Evolutionary conservation across 768 basidiomycete genomes (phyloP), one percentile per base, ranked within the genome.

Genomic region (Sutorius australiensis): DNA sequence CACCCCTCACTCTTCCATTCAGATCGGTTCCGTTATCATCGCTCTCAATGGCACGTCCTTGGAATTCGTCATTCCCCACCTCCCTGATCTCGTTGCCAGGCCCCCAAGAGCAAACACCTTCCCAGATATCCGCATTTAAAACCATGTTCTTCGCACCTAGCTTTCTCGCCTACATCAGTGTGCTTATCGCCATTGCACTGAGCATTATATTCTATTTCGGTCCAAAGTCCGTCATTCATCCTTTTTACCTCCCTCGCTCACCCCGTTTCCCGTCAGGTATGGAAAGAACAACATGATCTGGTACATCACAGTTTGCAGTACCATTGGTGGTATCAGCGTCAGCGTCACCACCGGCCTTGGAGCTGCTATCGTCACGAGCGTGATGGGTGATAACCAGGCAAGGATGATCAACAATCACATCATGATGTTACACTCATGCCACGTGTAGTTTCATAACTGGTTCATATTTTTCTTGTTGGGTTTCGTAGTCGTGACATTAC

Each of bases 271-370:
- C 27, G 44, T 54, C 45, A 83, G 86, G 65, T 91, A 89, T 66
- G 95, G 95, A 46, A 92, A 87, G 72, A 83, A 84, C 72, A 90
- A 83, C 64, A 97, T 98, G 95, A 70, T 98, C 48, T 92, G 90
- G 89, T 92, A 95, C 69, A 95, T 98, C 58, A 76, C 80, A 38
- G 90, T 99, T 41, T 99, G 97, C 72, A 92, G 88, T 57, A 86
- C 98, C 80, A 98, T 99, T 64, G 97, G 97, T 16, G 97, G 97
- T 0, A 86, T 95, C 44, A 90, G 87, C 52, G 92, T 95, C 59
- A 92, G 89, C 61, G 95, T 95, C 50, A 95, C 95, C 13, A 94
- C 92, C 31, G 95, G 97, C 32, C 79, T 98, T 34, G 94, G 97
- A 41, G 77, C 91, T 39, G 87, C 93, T 19, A 97, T 98, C 61